These are phyloP conservation scores for Bipolaris bicolor DNA, from an alignment of 2,329 filamentous ascomycete species.

Conservation along the genomic window DNA sequence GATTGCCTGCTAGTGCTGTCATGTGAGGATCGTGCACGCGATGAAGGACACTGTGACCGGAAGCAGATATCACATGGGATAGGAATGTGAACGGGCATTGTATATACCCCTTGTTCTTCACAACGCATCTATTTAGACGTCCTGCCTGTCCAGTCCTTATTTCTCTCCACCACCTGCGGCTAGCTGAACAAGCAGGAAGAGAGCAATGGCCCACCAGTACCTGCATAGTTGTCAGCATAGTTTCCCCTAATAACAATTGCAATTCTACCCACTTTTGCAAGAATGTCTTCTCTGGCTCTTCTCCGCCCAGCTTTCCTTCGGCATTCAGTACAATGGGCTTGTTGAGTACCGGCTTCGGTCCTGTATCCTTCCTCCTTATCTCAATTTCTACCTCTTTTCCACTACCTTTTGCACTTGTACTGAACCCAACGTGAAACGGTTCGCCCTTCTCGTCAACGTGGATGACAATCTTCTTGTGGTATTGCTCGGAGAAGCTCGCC, in stretches of 20 bases:
- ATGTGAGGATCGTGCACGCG: neutral
- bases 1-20: neutral
- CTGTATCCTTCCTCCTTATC: conserved; percentile 48
- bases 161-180: conserved; percentile 49
- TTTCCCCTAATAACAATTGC: neutral
- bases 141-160: conserved; percentile 1
- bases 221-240: conserved; percentile 37
- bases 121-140: neutral
- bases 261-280: conserved; percentile 55
- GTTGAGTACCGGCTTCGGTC: conserved; percentile 55
- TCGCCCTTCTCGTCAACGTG: conserved; percentile 53
- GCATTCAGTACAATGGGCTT: conserved; percentile 63
- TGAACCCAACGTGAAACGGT: conserved; percentile 55
- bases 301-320: conserved; percentile 57
- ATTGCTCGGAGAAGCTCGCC: conserved; percentile 50
- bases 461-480: conserved; percentile 53
- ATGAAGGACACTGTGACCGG: neutral
- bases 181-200: conserved; percentile 56
- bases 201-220: conserved; percentile 59
- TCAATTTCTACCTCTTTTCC: conserved; percentile 52
- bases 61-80: neutral
- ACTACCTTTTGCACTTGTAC: conserved; percentile 38
- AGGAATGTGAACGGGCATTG: neutral
- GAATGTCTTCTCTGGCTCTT: conserved; percentile 58
- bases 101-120: neutral